Conservation (phyloP, 2,329 filamentous ascomycete genomes). For the Cladorrhinum sp. region DNA sequence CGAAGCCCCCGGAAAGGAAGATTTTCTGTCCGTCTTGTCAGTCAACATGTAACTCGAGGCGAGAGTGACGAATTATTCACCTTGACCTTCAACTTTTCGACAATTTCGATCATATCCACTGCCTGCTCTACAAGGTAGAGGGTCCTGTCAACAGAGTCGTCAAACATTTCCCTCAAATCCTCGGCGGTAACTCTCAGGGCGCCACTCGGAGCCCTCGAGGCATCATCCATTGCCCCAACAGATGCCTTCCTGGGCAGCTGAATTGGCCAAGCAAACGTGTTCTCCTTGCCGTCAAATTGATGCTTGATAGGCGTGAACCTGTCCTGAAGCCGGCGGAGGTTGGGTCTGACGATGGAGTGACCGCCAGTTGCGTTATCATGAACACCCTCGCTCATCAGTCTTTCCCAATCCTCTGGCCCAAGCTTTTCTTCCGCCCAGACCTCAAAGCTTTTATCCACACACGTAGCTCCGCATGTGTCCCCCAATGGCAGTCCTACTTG, state of each 20-base stretch:
- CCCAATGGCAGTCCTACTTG: slow-evolving; percentile 23
- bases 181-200: slow-evolving; percentile 15
- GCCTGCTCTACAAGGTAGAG: slow-evolving; percentile 24
- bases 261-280: slow-evolving; percentile 16
- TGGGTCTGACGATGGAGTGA: slow-evolving; percentile 28
- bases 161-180: slow-evolving; percentile 26
- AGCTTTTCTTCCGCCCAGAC: slow-evolving; percentile 22
- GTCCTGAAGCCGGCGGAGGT: slow-evolving; percentile 25
- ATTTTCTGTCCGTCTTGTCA: slow-evolving; percentile 19
- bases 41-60: not conserved
- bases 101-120: slow-evolving; percentile 18
- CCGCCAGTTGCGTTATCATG: slow-evolving; percentile 23
- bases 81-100: slow-evolving; percentile 21
- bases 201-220: slow-evolving; percentile 19
- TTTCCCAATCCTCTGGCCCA: slow-evolving; percentile 21
- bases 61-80: slow-evolving; percentile 8
- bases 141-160: slow-evolving; percentile 25
- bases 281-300: slow-evolving; percentile 23
- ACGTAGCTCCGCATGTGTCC: slow-evolving; percentile 26
- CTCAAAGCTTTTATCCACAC: slow-evolving; percentile 26
- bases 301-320: slow-evolving; percentile 29
- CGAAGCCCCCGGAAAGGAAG: slow-evolving; percentile 30
- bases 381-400: slow-evolving; percentile 21
- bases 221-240: slow-evolving; percentile 20
- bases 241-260: slow-evolving; percentile 15